These are phyloP conservation scores for Atkinsonella texensis DNA, from an alignment of 2,329 filamentous ascomycete genomes.

Conservation along the genomic window DNA sequence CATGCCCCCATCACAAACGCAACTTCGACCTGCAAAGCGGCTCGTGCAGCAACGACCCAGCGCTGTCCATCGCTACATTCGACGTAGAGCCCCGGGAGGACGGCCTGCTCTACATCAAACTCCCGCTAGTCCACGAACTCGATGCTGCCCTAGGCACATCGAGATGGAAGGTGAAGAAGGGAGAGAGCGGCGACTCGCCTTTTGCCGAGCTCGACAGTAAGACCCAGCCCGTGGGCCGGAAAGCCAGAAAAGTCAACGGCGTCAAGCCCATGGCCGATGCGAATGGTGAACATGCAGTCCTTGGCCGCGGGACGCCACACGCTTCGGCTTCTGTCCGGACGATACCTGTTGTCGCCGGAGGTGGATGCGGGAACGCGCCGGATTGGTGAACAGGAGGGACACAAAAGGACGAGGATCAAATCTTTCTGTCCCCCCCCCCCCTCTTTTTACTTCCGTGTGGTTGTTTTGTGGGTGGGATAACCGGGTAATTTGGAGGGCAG, in stretches of 20 bases:
- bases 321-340: conserved; percentile 23
- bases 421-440: neutral
- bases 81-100: conserved; percentile 59
- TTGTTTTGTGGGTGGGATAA: too few relatives aligned
- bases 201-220: conserved; percentile 34
- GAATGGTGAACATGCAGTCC: too few relatives aligned
- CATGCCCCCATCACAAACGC: conserved; percentile 79
- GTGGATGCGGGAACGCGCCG: conserved; percentile 27
- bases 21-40: conserved; percentile 71
- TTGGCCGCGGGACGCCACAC: neutral
- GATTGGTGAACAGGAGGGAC: conserved; percentile 27
- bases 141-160: conserved; percentile 67
- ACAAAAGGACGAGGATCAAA: neutral
- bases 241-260: conserved; percentile 24
- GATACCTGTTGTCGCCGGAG: conserved; percentile 14
- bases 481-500: too few relatives aligned
- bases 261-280: conserved; percentile 17
- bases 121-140: conserved; percentile 71
- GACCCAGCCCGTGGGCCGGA: conserved; percentile 15
- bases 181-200: conserved; percentile 37
- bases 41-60: conserved; percentile 60
- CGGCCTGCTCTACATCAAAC: conserved; percentile 66
- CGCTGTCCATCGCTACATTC: conserved; percentile 74
- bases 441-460: too few relatives aligned
- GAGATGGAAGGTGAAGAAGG: conserved; percentile 67